Conservation (phyloP, 202 grass and related monocot species). For the Brachypodium distachyon region DNA sequence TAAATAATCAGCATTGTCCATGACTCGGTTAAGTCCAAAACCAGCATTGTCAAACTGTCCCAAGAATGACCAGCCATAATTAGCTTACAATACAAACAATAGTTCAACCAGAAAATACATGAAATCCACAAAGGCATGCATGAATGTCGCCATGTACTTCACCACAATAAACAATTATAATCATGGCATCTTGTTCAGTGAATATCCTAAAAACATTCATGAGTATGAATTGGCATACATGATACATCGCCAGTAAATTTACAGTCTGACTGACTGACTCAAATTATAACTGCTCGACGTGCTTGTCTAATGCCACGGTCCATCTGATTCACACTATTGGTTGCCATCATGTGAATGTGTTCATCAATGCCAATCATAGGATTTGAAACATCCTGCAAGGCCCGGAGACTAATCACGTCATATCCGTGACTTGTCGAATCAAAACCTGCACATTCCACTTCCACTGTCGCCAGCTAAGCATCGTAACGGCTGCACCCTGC, state of each 20-base stretch:
- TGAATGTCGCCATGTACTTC: not conserved
- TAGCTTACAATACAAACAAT: slow-evolving; percentile 1
- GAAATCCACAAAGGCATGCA: not conserved
- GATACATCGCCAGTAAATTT: not conserved
- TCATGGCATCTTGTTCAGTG: not conserved
- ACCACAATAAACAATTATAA: not conserved
- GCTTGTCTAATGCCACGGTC: not conserved
- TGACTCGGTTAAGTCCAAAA: not conserved
- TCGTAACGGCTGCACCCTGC: not conserved
- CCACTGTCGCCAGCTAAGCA: not conserved
- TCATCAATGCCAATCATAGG: not conserved
- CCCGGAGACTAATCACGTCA: not conserved
- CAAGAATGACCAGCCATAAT: not conserved
- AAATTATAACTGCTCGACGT: not conserved
- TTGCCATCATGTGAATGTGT: not conserved
- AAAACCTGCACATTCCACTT: not conserved
- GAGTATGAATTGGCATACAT: not conserved
- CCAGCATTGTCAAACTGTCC: not conserved
- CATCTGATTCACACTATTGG: not conserved
- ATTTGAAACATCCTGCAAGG: not conserved
- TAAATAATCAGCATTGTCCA: not conserved
- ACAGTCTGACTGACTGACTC: not conserved
- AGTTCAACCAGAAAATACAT: not conserved
- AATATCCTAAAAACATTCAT: not conserved
- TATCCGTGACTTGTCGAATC: not conserved